A percentile compares a stretch with the other conserved stretches of the same genome.
Conservation (phyloP, 2,329 filamentous ascomycete species). For the Calonectria pseudoreteaudii region DNA sequence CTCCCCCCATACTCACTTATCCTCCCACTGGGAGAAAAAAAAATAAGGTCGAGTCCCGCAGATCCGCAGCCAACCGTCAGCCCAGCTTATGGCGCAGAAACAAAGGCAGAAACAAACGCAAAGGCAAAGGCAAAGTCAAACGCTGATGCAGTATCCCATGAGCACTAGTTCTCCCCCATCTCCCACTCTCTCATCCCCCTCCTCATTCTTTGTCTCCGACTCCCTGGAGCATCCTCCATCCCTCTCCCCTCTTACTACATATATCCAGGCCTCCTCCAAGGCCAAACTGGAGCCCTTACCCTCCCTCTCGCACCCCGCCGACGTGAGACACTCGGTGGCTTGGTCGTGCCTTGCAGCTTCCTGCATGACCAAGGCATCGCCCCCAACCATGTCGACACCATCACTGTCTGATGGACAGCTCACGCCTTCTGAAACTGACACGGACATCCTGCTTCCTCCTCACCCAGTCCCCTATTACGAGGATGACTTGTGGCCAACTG, state of each 20-base stretch:
- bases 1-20: constrained; percentile 4
- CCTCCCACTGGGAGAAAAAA: background rate
- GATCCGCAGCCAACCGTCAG: constrained; percentile 15
- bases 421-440: constrained; percentile 43
- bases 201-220: constrained; percentile 2
- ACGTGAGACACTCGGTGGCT: constrained; percentile 42
- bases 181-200: constrained; percentile 23
- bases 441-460: constrained; percentile 35
- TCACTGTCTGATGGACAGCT: constrained; percentile 44
- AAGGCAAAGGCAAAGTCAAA: constrained; percentile 28
- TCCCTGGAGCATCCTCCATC: constrained; percentile 3
- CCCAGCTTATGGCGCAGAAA: constrained; percentile 32
- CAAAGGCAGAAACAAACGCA: constrained; percentile 29
- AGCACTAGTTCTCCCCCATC: constrained; percentile 27
- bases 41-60: constrained; percentile 1
- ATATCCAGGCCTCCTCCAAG: constrained; percentile 22
- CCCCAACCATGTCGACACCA: constrained; percentile 43
- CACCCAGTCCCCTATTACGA: constrained; percentile 25
- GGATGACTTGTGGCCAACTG: constrained; percentile 41
- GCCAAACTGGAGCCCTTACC: constrained; percentile 20
- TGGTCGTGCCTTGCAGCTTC: constrained; percentile 42
- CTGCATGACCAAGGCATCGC: constrained; percentile 38
- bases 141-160: constrained; percentile 32
- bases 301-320: constrained; percentile 15
- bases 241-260: constrained; percentile 22